These are phyloP conservation scores for Hymenoscyphus albidus DNA, from an alignment of 2,329 filamentous ascomycete species.

Conservation along the genomic window DNA sequence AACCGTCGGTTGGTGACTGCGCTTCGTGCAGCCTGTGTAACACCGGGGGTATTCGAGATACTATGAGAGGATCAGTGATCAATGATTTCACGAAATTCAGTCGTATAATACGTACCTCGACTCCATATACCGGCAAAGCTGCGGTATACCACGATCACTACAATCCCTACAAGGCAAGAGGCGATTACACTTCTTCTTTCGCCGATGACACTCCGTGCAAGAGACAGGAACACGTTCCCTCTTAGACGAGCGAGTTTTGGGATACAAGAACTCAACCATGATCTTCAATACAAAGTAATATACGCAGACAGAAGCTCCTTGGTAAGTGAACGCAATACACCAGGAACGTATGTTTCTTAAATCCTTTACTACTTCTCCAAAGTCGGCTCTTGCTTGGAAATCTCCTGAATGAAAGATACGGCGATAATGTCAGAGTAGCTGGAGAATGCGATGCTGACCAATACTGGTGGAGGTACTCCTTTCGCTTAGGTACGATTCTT, in stretches of 20 bases:
- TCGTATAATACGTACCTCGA: neutral
- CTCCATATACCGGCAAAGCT: conserved; percentile 4
- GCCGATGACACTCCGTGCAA: conserved; percentile 8
- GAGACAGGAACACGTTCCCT: conserved; percentile 7
- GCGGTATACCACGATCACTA: neutral
- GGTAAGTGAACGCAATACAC: neutral
- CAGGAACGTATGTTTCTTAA: neutral
- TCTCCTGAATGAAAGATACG: neutral
- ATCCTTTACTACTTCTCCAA: neutral
- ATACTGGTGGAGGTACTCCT: neutral
- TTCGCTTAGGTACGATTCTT: neutral
- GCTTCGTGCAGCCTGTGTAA: neutral
- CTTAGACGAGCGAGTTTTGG: conserved; percentile 1
- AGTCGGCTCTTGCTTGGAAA: neutral
- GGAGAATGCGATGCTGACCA: neutral
- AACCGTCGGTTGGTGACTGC: neutral
- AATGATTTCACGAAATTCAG: neutral
- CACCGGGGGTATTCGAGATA: neutral
- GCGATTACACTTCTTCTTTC: conserved; percentile 10
- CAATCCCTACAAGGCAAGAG: conserved; percentile 4
- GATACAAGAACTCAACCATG: neutral
- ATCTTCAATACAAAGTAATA: neutral
- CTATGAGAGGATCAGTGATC: neutral
- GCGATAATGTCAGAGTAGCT: neutral
- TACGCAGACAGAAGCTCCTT: neutral